Evolutionary conservation across 2,329 filamentous ascomycete species (phyloP).

Genomic region (Penicillium sp.): DNA sequence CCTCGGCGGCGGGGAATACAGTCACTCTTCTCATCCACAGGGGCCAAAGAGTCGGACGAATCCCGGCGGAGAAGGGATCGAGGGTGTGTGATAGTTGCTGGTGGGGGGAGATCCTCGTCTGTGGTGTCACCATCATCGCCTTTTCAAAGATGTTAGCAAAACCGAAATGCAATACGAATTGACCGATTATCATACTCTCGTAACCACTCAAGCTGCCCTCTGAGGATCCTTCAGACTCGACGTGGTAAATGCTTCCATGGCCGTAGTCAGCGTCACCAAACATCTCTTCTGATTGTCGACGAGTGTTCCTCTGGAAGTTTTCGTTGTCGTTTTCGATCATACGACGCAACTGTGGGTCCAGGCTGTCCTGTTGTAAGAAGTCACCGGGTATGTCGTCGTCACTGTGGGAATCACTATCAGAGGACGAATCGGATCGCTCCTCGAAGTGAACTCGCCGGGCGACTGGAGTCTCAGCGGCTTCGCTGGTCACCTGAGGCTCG

Average conservation of each 20-base stretch:
- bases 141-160: slow-evolving; percentile 49
- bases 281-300: slow-evolving; percentile 40
- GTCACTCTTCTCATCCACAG: slow-evolving; percentile 39
- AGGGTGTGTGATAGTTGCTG: slow-evolving; percentile 49
- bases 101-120: slow-evolving; percentile 56
- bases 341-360: slow-evolving; percentile 70
- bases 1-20: slow-evolving; percentile 43
- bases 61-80: slow-evolving; percentile 53
- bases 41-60: slow-evolving; percentile 47
- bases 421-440: slow-evolving; percentile 59
- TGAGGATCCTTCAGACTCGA: slow-evolving; percentile 44
- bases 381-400: slow-evolving; percentile 72
- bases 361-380: slow-evolving; percentile 71
- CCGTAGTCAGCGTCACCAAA: slow-evolving; percentile 42
- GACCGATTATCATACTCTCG: slow-evolving; percentile 53
- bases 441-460: slow-evolving; percentile 71
- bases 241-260: slow-evolving; percentile 44
- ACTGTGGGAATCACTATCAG: slow-evolving; percentile 56
- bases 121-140: slow-evolving; percentile 62
- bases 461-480: slow-evolving; percentile 45
- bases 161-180: slow-evolving; percentile 24
- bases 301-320: slow-evolving; percentile 25
- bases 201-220: slow-evolving; percentile 53
- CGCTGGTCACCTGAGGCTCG: slow-evolving; percentile 38
- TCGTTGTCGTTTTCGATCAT: slow-evolving; percentile 68